phyloP scores from a whole-genome alignment of 2,329 filamentous ascomycete genomes.

The Trichoderma sp. region DNA sequence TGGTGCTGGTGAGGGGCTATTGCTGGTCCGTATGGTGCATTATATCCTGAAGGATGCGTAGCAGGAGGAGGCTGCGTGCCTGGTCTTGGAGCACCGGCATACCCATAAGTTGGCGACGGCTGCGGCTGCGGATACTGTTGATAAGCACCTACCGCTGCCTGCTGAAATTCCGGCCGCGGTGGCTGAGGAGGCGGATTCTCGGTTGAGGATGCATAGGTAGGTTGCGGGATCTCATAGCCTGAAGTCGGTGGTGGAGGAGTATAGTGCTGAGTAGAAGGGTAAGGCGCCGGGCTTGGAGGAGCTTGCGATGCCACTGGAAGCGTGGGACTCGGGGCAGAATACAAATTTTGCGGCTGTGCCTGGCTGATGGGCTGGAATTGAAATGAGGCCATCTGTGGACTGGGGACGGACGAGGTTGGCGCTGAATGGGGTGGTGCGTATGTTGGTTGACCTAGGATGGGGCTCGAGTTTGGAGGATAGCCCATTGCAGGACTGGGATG shows the following conservation, averaged over 20 bases:
- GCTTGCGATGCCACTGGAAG: neutral
- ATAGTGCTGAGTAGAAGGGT: constrained; percentile 1
- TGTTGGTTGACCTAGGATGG: neutral
- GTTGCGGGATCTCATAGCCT: constrained; percentile 15
- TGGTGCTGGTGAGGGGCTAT: constrained; percentile 13
- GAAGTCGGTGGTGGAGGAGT: constrained; percentile 7
- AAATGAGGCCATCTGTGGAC: neutral
- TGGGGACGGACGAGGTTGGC: neutral
- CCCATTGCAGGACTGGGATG: neutral
- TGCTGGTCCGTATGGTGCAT: constrained; percentile 8
- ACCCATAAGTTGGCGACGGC: constrained; percentile 15
- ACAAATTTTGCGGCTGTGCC: neutral
- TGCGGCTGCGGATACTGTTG: constrained; percentile 11
- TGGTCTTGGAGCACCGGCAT: constrained; percentile 1
- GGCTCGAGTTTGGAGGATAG: neutral
- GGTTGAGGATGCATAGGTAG: constrained; percentile 19
- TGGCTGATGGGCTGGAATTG: neutral
- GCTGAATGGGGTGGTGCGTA: constrained; percentile 15
- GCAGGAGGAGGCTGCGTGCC: constrained; percentile 14
- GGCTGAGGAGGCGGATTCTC: constrained; percentile 17
- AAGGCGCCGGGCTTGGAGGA: neutral
- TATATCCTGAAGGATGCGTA: constrained; percentile 13
- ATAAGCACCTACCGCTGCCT: constrained; percentile 1
- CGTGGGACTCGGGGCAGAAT: neutral
- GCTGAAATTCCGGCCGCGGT: constrained; percentile 15